These are phyloP conservation scores for Arthrobotrys entomopaga DNA, from an alignment of 2,329 filamentous ascomycete species.

Conservation along the genomic window DNA sequence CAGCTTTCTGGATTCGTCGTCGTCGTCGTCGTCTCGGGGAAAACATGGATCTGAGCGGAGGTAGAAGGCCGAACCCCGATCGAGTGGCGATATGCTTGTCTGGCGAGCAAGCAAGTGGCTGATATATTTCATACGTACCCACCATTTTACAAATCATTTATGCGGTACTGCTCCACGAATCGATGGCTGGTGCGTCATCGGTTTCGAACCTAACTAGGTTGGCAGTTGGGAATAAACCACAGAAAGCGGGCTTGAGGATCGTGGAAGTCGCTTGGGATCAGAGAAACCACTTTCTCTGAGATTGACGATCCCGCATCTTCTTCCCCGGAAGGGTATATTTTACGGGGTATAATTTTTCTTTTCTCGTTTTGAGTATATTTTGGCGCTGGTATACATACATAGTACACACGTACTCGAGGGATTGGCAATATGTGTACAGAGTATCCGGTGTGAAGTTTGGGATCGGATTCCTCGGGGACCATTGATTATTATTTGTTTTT, in stretches of 20 bases:
- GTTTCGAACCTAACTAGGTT: background rate
- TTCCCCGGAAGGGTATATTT: background rate
- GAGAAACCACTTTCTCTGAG: background rate
- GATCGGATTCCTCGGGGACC: conserved; percentile 6
- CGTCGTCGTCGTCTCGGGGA: no score
- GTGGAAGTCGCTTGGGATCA: conserved; percentile 32
- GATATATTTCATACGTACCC: conserved; percentile 14
- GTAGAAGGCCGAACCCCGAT: no score
- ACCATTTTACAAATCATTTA: conserved; percentile 47
- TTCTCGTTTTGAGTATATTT: background rate
- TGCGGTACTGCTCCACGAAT: conserved; percentile 29
- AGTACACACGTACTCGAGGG: background rate
- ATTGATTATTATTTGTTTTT: conserved; percentile 20
- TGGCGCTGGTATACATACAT: background rate
- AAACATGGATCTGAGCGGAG: no score
- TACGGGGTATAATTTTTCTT: background rate
- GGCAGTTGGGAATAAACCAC: background rate
- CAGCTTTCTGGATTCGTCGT: no score
- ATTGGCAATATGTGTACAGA: background rate
- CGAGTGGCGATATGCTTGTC: background rate
- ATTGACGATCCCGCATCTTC: conserved; percentile 6
- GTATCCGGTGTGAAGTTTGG: no score
- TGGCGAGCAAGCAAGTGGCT: conserved; percentile 28
- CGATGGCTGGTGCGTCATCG: conserved; percentile 53
- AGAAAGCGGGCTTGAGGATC: conserved; percentile 24